These are phyloP conservation scores for Aureobasidium leucospermi DNA, from an alignment of 2,329 filamentous ascomycete genomes.

Conservation along the genomic window DNA sequence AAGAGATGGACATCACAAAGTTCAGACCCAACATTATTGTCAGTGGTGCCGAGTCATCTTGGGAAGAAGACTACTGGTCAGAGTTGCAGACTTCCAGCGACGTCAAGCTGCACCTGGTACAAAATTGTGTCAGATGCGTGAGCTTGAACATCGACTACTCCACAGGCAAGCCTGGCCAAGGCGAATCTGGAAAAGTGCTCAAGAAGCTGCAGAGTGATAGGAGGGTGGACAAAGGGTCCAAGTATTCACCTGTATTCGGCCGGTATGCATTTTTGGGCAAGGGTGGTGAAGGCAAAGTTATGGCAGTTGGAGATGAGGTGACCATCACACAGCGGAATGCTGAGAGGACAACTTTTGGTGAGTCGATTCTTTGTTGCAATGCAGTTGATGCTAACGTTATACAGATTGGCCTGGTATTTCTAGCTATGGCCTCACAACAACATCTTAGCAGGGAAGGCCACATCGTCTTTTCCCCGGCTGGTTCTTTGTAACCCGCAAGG, in stretches of 20 bases:
- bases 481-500: no score
- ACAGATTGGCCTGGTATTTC: conserved; percentile 4
- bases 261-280: conserved; percentile 36
- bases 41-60: conserved; percentile 32
- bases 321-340: conserved; percentile 32
- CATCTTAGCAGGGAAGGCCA: no score
- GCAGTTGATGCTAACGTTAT: background rate
- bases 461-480: no score
- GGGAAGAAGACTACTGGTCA: conserved; percentile 43
- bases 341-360: conserved; percentile 37
- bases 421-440: background rate
- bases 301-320: conserved; percentile 38
- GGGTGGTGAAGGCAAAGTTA: conserved; percentile 23
- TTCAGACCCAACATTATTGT: conserved; percentile 42
- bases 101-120: conserved; percentile 30
- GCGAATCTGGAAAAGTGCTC: conserved; percentile 33
- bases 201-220: conserved; percentile 40
- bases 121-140: conserved; percentile 40
- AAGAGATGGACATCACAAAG: conserved; percentile 38
- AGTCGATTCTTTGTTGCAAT: conserved; percentile 18
- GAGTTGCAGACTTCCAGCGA: conserved; percentile 26
- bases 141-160: conserved; percentile 42
- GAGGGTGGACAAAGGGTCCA: conserved; percentile 37
- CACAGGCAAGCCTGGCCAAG: conserved; percentile 34
- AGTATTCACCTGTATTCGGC: conserved; percentile 43